Conservation (phyloP, 805 yeast species). For the Ogataea ramenticola region DNA sequence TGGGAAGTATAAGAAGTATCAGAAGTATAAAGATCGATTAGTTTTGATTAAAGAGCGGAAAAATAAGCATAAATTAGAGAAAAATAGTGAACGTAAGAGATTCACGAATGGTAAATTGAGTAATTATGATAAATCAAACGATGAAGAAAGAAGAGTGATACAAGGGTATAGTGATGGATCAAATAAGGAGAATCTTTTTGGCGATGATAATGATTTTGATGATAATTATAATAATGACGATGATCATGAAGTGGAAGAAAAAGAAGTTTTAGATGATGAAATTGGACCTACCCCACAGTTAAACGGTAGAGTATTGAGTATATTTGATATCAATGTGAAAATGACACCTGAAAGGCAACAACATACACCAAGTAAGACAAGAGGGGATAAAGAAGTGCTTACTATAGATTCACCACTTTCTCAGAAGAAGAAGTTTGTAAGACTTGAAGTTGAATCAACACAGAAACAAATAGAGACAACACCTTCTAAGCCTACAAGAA, state of each 20-base stretch:
- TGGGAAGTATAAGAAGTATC: slow-evolving; percentile 26
- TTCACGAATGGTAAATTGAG: no score
- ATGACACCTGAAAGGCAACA: slow-evolving; percentile 11
- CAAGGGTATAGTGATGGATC: neutral
- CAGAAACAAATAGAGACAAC: no score
- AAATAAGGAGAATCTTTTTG: no score
- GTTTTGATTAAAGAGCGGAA: slow-evolving; percentile 13
- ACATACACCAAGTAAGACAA: slow-evolving; percentile 1
- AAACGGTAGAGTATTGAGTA: slow-evolving; percentile 65
- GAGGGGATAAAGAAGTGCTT: neutral
- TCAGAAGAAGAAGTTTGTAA: no score
- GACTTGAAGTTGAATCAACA: no score
- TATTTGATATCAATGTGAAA: slow-evolving; percentile 47
- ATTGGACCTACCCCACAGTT: slow-evolving; percentile 88
- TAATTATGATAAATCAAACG: neutral
- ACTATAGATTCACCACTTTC: neutral
- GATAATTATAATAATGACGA: slow-evolving; percentile 3
- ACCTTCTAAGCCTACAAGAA: slow-evolving; percentile 2
- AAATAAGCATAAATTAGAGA: neutral
- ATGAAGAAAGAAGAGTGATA: neutral
- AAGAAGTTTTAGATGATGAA: slow-evolving; percentile 23
- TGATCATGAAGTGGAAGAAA: slow-evolving; percentile 7
- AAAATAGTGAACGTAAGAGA: neutral
- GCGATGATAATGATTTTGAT: neutral
- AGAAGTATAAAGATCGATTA: slow-evolving; percentile 16